Conservation (phyloP, 345 rosid genomes). For the Geranium rotundifolium region DNA sequence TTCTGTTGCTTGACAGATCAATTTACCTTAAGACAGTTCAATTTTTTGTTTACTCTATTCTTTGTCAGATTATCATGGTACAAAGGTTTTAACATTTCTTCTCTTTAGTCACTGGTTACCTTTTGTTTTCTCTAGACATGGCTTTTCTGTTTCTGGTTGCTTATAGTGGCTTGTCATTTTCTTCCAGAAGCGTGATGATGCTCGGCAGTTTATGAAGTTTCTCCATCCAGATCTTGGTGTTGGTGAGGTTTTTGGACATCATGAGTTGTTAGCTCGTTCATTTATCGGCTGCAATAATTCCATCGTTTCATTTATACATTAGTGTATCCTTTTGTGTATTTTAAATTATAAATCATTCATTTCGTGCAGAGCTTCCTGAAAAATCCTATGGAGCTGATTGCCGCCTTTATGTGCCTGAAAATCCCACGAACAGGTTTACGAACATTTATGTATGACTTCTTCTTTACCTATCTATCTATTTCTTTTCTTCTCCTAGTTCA, state of each 20-base stretch:
- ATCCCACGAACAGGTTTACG: constrained; percentile 94
- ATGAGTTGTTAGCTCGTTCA: neutral
- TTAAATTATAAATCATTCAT: neutral
- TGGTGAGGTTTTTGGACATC: constrained; percentile 36
- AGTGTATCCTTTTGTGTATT: neutral
- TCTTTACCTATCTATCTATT: constrained; percentile 28
- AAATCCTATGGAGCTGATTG: constrained; percentile 97
- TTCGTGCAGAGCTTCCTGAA: constrained; percentile 85
- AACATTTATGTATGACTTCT: constrained; percentile 97
- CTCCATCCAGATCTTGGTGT: constrained; percentile 96
- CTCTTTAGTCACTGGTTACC: no score
- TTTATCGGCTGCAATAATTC: no score
- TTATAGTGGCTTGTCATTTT: constrained; percentile 11
- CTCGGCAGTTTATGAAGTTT: constrained; percentile 93
- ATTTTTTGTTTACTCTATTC: neutral
- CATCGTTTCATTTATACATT: neutral
- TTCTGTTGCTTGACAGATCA: neutral
- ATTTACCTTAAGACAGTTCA: neutral
- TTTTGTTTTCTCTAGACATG: neutral
- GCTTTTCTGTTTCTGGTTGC: constrained; percentile 2
- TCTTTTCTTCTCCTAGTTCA: constrained; percentile 6
- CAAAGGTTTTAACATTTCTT: neutral
- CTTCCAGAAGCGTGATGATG: constrained; percentile 86
- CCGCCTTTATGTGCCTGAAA: constrained; percentile 75
- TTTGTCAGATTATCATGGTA: neutral